These are phyloP conservation scores for Triadica sebifera DNA, from an alignment of 345 rosid genomes.

Conservation along the genomic window DNA sequence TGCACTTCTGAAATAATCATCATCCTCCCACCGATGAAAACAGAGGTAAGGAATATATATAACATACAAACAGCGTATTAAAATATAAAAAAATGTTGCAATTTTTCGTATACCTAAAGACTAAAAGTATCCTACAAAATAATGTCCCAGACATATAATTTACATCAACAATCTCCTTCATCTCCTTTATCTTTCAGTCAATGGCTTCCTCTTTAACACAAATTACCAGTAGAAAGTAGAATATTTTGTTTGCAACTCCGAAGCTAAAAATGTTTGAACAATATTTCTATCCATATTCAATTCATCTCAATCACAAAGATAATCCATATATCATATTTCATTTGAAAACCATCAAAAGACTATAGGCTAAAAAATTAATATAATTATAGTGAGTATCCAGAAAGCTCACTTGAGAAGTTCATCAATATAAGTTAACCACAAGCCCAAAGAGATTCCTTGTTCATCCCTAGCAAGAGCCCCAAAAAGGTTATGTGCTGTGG, in stretches of 20 bases:
- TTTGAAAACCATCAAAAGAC: background rate
- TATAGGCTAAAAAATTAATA: background rate
- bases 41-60: background rate
- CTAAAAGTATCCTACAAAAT: background rate
- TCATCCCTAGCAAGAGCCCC: conserved; percentile 67
- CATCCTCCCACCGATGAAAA: background rate
- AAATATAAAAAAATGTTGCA: background rate
- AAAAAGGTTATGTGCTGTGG: conserved; percentile 83
- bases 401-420: conserved; percentile 87
- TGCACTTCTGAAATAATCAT: background rate
- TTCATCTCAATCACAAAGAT: background rate
- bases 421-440: conserved; percentile 72
- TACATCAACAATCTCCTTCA: background rate
- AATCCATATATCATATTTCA: background rate
- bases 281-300: background rate
- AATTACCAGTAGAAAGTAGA: background rate
- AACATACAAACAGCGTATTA: background rate
- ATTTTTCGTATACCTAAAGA: background rate
- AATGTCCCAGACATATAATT: background rate
- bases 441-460: conserved; percentile 66
- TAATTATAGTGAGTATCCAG: conserved; percentile 17
- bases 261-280: background rate
- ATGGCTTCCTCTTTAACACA: background rate
- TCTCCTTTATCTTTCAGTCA: background rate
- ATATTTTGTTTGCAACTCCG: background rate